These are phyloP conservation scores for Globisporangium barbulae DNA, from an alignment of 352 stramenopile genomes.

Conservation along the genomic window DNA sequence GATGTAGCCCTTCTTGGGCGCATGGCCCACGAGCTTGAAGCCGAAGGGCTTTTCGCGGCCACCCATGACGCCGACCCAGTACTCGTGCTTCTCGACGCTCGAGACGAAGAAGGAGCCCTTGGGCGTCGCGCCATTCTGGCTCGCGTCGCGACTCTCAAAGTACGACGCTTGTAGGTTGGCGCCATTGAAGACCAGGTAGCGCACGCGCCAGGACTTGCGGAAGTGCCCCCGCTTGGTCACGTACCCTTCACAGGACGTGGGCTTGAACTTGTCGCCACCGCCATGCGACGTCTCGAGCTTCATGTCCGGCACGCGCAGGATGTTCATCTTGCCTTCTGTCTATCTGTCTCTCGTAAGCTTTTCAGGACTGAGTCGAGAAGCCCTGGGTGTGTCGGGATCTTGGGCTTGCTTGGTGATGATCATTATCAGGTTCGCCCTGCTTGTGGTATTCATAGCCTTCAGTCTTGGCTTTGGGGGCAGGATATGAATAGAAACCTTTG, in stretches of 20 bases:
- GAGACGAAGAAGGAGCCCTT: constrained; percentile 80
- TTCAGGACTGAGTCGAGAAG: neutral
- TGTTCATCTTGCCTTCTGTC: constrained; percentile 39
- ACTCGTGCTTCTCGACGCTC: constrained; percentile 77
- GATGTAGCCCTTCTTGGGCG: constrained; percentile 66
- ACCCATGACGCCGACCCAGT: constrained; percentile 64
- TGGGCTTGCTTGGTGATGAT: neutral
- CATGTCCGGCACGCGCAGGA: constrained; percentile 44
- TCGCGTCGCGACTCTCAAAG: constrained; percentile 68
- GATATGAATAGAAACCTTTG: neutral
- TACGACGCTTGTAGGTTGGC: constrained; percentile 67
- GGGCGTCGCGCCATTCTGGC: constrained; percentile 23
- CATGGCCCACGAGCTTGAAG: constrained; percentile 85
- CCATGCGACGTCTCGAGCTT: constrained; percentile 13
- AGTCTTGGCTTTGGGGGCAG: neutral
- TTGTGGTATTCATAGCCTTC: neutral
- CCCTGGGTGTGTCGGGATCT: neutral
- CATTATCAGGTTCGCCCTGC: neutral
- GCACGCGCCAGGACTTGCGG: constrained; percentile 80
- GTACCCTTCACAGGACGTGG: constrained; percentile 82
- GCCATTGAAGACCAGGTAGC: constrained; percentile 74
- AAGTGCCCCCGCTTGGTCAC: constrained; percentile 85
- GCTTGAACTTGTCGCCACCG: constrained; percentile 36
- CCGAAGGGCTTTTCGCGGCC: constrained; percentile 72
- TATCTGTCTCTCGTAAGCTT: neutral